phyloP scores from a whole-genome alignment of 2,329 filamentous ascomycete genomes.

The Tolypocladium tropicale region DNA sequence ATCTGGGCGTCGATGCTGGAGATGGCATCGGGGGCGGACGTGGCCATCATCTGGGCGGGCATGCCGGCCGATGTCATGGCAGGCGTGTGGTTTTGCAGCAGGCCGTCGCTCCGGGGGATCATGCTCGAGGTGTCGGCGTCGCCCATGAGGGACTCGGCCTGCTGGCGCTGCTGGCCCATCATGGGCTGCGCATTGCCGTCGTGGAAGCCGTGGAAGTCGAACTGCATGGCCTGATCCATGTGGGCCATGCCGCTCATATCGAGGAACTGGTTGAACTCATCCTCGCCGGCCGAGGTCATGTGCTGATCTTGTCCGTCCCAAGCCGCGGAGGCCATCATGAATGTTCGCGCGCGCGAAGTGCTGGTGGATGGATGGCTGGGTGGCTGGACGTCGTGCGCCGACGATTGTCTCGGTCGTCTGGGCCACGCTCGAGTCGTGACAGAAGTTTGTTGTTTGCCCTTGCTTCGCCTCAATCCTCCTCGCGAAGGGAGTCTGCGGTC shows the following conservation, averaged over 20 bases:
- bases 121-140: constrained; percentile 19
- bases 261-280: constrained; percentile 56
- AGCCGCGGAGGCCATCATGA: constrained; percentile 24
- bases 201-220: constrained; percentile 49
- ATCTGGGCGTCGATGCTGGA: constrained; percentile 56
- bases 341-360: background rate
- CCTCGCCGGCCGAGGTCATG: constrained; percentile 39
- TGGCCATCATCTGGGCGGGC: constrained; percentile 32
- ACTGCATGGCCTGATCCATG: constrained; percentile 43
- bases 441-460: background rate
- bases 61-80: constrained; percentile 39
- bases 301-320: constrained; percentile 50
- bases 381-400: background rate
- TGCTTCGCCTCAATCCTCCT: background rate
- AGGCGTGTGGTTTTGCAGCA: constrained; percentile 35
- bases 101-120: constrained; percentile 18
- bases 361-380: background rate
- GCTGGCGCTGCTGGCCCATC: constrained; percentile 18
- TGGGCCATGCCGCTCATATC: constrained; percentile 47
- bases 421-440: too few species aligned
- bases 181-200: constrained; percentile 22
- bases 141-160: constrained; percentile 25
- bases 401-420: background rate
- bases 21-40: constrained; percentile 37
- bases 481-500: background rate